Conservation (phyloP, 306 rosid species). For the Vigna trinervia region DNA sequence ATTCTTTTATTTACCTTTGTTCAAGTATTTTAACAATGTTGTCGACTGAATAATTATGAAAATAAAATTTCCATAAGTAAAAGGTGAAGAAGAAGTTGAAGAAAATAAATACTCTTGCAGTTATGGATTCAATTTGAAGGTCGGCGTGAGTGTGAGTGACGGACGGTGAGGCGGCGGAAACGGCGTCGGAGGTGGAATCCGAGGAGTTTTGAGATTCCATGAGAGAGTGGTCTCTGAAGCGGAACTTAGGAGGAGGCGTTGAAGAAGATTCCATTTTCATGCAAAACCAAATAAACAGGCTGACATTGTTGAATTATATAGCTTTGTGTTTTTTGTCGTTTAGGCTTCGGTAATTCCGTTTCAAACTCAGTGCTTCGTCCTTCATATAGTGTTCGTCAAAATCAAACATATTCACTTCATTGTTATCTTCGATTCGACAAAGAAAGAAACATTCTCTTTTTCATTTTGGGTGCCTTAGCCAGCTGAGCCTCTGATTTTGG, state of each 20-base stretch:
- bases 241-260: slow-evolving; percentile 54
- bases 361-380: background rate
- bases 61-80: background rate
- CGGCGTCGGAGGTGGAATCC: slow-evolving; percentile 52
- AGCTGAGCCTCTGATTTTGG: background rate
- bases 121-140: slow-evolving; percentile 67
- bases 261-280: slow-evolving; percentile 63
- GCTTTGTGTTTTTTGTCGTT: background rate
- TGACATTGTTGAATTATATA: background rate
- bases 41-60: background rate
- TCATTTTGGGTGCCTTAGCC: background rate
- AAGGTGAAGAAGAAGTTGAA: background rate
- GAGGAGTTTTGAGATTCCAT: slow-evolving; percentile 56
- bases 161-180: slow-evolving; percentile 50
- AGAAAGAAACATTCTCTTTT: background rate
- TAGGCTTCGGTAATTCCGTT: slow-evolving; percentile 4
- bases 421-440: slow-evolving; percentile 31
- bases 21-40: no score
- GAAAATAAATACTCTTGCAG: slow-evolving; percentile 60
- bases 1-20: no score
- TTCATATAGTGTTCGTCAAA: background rate
- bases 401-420: slow-evolving; percentile 1
- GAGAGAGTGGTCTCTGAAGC: slow-evolving; percentile 64
- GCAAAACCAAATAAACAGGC: background rate
- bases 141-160: slow-evolving; percentile 46